Conservation (phyloP, 371 early-diverging fungal genomes). For the Mortierella sp. region DNA sequence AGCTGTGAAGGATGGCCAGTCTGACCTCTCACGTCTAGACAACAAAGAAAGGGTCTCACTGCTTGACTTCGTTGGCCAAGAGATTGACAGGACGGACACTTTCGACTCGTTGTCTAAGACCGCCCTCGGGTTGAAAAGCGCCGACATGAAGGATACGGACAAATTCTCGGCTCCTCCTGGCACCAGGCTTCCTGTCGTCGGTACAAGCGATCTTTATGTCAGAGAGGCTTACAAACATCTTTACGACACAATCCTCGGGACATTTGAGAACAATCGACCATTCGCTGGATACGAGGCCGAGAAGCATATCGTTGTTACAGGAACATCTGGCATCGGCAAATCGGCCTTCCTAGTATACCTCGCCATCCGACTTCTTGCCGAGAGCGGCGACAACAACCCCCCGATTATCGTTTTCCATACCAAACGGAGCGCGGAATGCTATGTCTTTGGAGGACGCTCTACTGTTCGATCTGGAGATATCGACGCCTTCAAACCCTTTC, state of each 20-base stretch:
- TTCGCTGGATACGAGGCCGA: not conserved
- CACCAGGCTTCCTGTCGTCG: constrained; percentile 15
- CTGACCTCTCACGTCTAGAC: constrained; percentile 20
- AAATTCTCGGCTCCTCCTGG: constrained; percentile 6
- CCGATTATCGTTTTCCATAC: constrained; percentile 26
- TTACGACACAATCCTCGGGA: constrained; percentile 4
- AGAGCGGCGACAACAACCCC: constrained; percentile 16
- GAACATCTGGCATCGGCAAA: constrained; percentile 35
- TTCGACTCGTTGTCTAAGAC: constrained; percentile 11
- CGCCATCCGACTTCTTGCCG: constrained; percentile 29
- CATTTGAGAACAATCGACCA: constrained; percentile 4
- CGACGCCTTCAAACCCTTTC: constrained; percentile 24
- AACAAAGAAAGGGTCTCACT: constrained; percentile 15
- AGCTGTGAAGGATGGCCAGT: constrained; percentile 13
- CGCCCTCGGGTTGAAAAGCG: not conserved
- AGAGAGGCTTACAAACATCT: constrained; percentile 30
- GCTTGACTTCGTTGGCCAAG: constrained; percentile 10
- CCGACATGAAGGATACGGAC: constrained; percentile 3
- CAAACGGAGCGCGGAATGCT: constrained; percentile 6
- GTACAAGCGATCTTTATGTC: constrained; percentile 18
- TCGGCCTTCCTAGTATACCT: constrained; percentile 38
- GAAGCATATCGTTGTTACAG: constrained; percentile 18
- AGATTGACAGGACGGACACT: not conserved
- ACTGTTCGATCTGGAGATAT: constrained; percentile 17
- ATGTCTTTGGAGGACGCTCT: constrained; percentile 27